Percentiles rank a stretch among this genome's conserved stretches.
Evolutionary conservation across 1,139 yeast genomes (phyloP).

Genomic region (Yamadazyma atlantica): DNA sequence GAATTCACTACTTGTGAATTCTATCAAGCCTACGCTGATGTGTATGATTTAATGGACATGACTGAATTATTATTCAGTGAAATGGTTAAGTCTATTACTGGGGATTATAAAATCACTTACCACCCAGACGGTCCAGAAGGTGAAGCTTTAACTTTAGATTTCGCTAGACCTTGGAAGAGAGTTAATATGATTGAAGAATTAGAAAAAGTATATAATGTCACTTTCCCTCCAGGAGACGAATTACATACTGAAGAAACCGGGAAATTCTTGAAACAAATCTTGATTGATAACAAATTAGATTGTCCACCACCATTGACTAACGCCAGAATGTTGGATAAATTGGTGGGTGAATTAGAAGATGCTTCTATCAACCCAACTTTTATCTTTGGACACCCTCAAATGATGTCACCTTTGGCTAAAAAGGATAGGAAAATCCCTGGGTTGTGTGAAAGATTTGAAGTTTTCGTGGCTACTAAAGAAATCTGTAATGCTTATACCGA

Average conservation of each 20-base stretch:
- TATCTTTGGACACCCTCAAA: slow-evolving; percentile 97
- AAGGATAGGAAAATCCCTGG: slow-evolving; percentile 91
- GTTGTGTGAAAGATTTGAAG: slow-evolving; percentile 97
- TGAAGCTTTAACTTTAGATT: slow-evolving; percentile 76
- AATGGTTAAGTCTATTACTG: slow-evolving; percentile 95
- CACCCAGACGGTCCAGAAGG: slow-evolving; percentile 92
- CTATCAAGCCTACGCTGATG: slow-evolving; percentile 74
- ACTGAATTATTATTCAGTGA: slow-evolving; percentile 93
- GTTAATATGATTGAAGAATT: slow-evolving; percentile 95
- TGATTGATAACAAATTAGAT: slow-evolving; percentile 79
- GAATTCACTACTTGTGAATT: slow-evolving; percentile 95
- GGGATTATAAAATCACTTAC: slow-evolving; percentile 78
- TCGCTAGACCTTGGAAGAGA: slow-evolving; percentile 98
- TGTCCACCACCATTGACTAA: slow-evolving; percentile 97
- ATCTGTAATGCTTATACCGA: slow-evolving; percentile 98
- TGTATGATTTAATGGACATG: slow-evolving; percentile 89
- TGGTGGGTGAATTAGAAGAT: slow-evolving; percentile 94
- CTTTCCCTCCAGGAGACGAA: slow-evolving; percentile 94
- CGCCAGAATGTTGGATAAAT: slow-evolving; percentile 97
- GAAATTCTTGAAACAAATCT: slow-evolving; percentile 77
- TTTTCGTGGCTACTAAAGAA: slow-evolving; percentile 97
- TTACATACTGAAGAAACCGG: slow-evolving; percentile 94
- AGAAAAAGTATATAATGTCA: slow-evolving; percentile 82
- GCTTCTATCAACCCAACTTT: slow-evolving; percentile 95
- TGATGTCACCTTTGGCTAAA: slow-evolving; percentile 99